A percentile compares a stretch with the other conserved stretches of the same genome.
Conservation (phyloP, 2,329 filamentous ascomycete genomes). For the Biscogniauxia sp. region DNA sequence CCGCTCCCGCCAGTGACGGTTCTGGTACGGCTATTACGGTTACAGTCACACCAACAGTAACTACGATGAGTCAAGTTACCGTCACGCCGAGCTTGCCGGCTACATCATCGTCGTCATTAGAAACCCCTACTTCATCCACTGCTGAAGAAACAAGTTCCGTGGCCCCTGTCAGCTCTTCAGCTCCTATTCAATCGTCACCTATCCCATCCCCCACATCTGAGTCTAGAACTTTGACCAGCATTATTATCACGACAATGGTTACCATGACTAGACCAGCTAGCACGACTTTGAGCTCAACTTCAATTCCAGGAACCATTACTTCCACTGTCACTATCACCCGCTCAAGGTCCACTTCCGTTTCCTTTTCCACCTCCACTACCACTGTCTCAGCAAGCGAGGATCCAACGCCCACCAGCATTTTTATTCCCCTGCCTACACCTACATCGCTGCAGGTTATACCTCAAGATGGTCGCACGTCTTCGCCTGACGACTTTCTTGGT, state of each 20-base stretch:
- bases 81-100: slow-evolving; percentile 20
- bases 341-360: slow-evolving; percentile 1
- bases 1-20: slow-evolving; percentile 3
- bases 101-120: neutral
- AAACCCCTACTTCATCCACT: neutral
- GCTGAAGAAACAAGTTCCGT: neutral
- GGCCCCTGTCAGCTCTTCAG: neutral
- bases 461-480: neutral
- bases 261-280: slow-evolving; percentile 18
- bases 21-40: slow-evolving; percentile 8
- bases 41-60: slow-evolving; percentile 5
- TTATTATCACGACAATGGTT: slow-evolving; percentile 18
- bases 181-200: neutral
- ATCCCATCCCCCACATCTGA: neutral
- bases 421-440: neutral
- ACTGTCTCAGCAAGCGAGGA: neutral
- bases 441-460: neutral
- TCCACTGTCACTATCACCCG: slow-evolving; percentile 15
- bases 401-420: slow-evolving; percentile 1
- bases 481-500: neutral
- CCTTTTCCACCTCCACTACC: neutral
- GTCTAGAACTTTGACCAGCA: slow-evolving; percentile 10
- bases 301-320: slow-evolving; percentile 9
- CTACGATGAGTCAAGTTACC: slow-evolving; percentile 7
- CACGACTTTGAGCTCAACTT: slow-evolving; percentile 6